A percentile compares a stretch with the other conserved stretches of the same genome.
Conservation (phyloP, 768 basidiomycete species). For the Hygrophorus russula region DNA sequence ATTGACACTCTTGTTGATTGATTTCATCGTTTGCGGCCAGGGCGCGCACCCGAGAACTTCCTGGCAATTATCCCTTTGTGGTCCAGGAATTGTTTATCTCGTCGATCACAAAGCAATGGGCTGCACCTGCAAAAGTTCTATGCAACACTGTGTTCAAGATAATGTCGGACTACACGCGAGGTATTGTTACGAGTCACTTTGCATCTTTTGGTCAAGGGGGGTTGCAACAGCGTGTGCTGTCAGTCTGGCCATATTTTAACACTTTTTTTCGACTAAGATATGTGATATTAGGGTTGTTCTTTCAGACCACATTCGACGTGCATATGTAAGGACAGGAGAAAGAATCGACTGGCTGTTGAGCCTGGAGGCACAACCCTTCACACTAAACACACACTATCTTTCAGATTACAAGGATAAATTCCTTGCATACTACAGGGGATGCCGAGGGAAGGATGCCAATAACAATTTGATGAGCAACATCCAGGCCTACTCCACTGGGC, state of each 20-base stretch:
- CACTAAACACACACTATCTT: slow-evolving; percentile 42
- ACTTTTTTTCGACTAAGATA: background rate
- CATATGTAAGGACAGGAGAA: slow-evolving; percentile 25
- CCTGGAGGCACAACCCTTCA: slow-evolving; percentile 39
- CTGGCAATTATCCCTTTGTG: slow-evolving; percentile 53
- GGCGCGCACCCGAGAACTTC: slow-evolving; percentile 60
- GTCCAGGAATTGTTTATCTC: slow-evolving; percentile 43
- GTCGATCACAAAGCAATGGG: slow-evolving; percentile 36
- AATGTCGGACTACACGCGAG: slow-evolving; percentile 26
- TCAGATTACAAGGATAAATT: slow-evolving; percentile 35
- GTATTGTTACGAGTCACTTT: slow-evolving; percentile 40
- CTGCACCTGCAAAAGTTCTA: slow-evolving; percentile 30
- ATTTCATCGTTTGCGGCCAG: slow-evolving; percentile 21
- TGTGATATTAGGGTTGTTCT: slow-evolving; percentile 33
- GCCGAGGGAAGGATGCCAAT: slow-evolving; percentile 22
- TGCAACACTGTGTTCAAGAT: slow-evolving; percentile 27
- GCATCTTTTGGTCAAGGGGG: slow-evolving; percentile 37
- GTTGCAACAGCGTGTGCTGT: slow-evolving; percentile 36
- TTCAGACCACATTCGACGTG: slow-evolving; percentile 35
- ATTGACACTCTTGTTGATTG: background rate
- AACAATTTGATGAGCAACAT: slow-evolving; percentile 17
- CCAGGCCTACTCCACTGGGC: slow-evolving; percentile 8
- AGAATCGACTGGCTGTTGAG: slow-evolving; percentile 37
- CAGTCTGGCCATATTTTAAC: slow-evolving; percentile 4
- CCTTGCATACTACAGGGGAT: slow-evolving; percentile 34